Percentiles rank a stretch among this genome's conserved stretches.
phyloP scores from a whole-genome alignment of 1,284 basidiomycete species.

The Apiotrichum domesticum region DNA sequence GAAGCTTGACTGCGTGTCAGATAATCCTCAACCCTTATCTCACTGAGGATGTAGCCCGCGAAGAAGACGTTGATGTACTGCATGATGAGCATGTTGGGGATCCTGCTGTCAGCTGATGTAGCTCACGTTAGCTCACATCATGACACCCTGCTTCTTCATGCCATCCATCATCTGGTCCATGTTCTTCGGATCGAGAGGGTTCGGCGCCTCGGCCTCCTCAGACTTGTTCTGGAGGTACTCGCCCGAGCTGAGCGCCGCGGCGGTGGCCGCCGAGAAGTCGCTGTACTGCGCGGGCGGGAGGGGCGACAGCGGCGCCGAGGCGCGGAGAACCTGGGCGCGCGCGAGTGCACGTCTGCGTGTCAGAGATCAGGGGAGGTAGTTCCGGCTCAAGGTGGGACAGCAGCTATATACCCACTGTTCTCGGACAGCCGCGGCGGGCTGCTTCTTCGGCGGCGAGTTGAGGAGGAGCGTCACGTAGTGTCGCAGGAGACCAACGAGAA shows the following conservation, averaged over 20 bases:
- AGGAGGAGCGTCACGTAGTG: constrained; percentile 89
- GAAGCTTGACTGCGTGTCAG: constrained; percentile 69
- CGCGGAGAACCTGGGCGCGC: constrained; percentile 74
- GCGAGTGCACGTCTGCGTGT: constrained; percentile 67
- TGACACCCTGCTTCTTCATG: constrained; percentile 98
- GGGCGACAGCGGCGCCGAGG: constrained; percentile 71
- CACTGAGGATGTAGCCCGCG: constrained; percentile 93
- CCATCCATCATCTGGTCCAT: constrained; percentile 99
- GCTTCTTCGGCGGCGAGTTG: constrained; percentile 76
- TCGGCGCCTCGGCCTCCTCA: constrained; percentile 52
- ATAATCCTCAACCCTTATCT: constrained; percentile 45
- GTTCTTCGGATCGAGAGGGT: constrained; percentile 73
- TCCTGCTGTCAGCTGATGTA: constrained; percentile 49
- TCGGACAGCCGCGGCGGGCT: constrained; percentile 67
- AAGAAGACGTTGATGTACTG: constrained; percentile 99
- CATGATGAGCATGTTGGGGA: constrained; percentile 98
- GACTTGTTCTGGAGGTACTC: constrained; percentile 72
- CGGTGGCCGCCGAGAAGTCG: constrained; percentile 66
- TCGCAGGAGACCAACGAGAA: constrained; percentile 86
- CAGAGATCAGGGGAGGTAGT: neutral
- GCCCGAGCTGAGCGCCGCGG: constrained; percentile 64
- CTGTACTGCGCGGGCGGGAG: constrained; percentile 68
- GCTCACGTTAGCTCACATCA: constrained; percentile 47
- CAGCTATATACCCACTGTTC: constrained; percentile 70
- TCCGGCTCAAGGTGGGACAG: neutral